Evolutionary conservation across 345 rosid species (phyloP).

Genomic region (Conringia planisiliqua): DNA sequence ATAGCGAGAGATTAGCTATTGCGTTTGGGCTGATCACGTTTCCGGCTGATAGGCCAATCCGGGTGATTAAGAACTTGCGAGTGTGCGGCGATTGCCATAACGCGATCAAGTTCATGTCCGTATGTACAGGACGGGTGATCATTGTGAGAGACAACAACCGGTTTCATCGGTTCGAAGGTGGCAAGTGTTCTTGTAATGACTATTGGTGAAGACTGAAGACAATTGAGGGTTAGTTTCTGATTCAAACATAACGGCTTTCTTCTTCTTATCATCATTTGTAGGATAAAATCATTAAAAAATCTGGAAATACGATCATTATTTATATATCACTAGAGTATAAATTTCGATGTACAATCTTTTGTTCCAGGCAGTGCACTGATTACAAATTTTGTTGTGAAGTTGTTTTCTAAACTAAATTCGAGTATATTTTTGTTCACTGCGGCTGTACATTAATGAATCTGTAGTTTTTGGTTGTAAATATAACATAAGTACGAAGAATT

Average conservation of each 20-base stretch:
- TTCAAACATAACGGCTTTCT: not conserved
- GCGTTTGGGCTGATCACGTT: constrained; percentile 71
- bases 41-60: constrained; percentile 57
- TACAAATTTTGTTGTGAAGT: too few relatives aligned
- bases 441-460: too few relatives aligned
- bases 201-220: constrained; percentile 59
- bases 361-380: too few relatives aligned
- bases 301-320: not conserved
- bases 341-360: too few relatives aligned
- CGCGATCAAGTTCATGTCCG: constrained; percentile 79
- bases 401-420: too few relatives aligned
- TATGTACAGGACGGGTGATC: constrained; percentile 71
- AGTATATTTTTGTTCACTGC: too few relatives aligned
- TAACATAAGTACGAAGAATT: too few relatives aligned
- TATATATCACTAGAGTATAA: too few relatives aligned
- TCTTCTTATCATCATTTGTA: not conserved
- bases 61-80: constrained; percentile 83
- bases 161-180: constrained; percentile 80
- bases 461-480: too few relatives aligned
- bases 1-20: constrained; percentile 79
- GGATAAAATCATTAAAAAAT: not conserved
- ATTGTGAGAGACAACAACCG: constrained; percentile 80
- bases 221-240: not conserved
- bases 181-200: constrained; percentile 84
- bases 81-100: constrained; percentile 90